A percentile compares a stretch with the other conserved stretches of the same genome.
These are phyloP conservation scores for Panicum hallii DNA, from an alignment of 202 grass and related monocot species.

Conservation along the genomic window DNA sequence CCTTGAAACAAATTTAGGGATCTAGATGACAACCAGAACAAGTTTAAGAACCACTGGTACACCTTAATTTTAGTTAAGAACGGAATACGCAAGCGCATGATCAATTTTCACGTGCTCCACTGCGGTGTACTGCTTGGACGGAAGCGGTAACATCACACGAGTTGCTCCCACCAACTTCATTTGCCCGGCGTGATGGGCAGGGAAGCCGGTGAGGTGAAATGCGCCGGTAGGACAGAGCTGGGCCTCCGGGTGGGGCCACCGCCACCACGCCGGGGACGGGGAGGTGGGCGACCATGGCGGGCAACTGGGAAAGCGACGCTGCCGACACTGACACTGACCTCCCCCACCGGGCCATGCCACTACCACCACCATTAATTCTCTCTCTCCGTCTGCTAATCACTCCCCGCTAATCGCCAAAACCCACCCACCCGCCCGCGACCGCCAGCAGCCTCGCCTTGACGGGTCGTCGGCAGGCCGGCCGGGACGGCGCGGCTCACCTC, in stretches of 20 bases:
- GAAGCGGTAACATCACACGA: too few species aligned
- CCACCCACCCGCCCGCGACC: constrained; percentile 20
- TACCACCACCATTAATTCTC: background rate
- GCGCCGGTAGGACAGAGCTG: too few species aligned
- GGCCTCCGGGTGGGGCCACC: background rate
- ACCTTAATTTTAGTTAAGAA: too few species aligned
- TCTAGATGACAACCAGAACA: too few species aligned
- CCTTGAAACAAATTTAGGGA: too few species aligned
- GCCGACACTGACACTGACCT: background rate
- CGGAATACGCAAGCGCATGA: too few species aligned
- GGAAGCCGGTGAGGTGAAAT: too few species aligned
- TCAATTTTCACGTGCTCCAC: too few species aligned
- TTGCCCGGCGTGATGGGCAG: too few species aligned
- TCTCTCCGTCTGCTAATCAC: background rate
- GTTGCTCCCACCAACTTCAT: too few species aligned
- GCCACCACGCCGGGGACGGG: background rate
- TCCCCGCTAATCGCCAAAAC: background rate
- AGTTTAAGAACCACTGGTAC: too few species aligned
- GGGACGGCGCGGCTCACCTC: background rate
- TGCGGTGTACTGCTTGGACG: too few species aligned
- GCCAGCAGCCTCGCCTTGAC: constrained; percentile 11
- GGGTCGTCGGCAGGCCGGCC: background rate
- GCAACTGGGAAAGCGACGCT: constrained; percentile 4
- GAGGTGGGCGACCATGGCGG: background rate
- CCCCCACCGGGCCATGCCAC: background rate